Evolutionary conservation across 2,329 filamentous ascomycete species (phyloP), one percentile per base, ranked within the genome.

Genomic region (Claviceps pusilla): DNA sequence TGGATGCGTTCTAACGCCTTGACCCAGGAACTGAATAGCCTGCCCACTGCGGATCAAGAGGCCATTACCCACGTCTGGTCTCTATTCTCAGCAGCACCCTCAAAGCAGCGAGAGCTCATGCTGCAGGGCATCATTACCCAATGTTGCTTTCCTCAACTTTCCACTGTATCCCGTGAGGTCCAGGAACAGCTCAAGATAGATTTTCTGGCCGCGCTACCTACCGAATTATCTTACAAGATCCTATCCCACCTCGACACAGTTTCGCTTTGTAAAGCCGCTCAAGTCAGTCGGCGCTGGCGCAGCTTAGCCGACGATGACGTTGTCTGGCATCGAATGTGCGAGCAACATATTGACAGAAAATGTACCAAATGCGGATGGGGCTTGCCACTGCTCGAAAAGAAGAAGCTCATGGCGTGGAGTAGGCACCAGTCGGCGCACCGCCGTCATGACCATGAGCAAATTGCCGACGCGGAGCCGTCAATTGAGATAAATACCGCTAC

Each of bases 11-110:
- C 57, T 61, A 35, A 58, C 50, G n/a, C n/a, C 42, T 10, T 39
- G 12, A 53, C 52, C 28, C 54, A 90, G 84, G 86, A 93, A 68
- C 80, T 97, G 52, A 86, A 91, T 62, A 83, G 79, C 49, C 78
- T 96, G 39, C 85, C 89, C 5, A 80, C 86, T 58, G 83, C 80
- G 59, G 93, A 98, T 67, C 89, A 95, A 70, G 89, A 96, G 70
- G 90, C 87, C 64, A 96, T 98, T 63, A 89, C 90, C 39, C 91
- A 96, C 64, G 90, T 97, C 54, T 98, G 93, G 93, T 95, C 91
- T 0, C 77, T 97, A 50, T 98, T 98, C 73, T 97, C 91, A 0
- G 93, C 93, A 43, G 90, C 93, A 0, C 93, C 93, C 0, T 80
- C 89, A 10, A 95, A 94, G 66, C 91, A 97, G 65, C 84, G 93